Conservation (phyloP, 352 stramenopile species). For the Globisporangium spinosum region DNA sequence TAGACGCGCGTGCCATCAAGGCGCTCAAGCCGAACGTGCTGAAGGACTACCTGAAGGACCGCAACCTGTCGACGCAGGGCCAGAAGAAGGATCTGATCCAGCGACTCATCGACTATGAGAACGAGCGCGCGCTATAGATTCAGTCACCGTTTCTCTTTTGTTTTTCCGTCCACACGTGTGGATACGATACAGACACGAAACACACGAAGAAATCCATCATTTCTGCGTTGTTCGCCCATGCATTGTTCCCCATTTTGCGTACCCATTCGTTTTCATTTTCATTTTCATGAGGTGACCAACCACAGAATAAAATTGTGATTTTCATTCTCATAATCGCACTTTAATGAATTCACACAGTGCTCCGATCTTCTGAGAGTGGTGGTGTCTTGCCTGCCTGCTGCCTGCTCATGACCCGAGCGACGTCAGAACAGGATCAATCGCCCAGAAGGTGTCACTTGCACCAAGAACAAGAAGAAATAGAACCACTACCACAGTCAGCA, state of each 20-base stretch:
- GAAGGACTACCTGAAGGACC: constrained; percentile 89
- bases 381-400: not conserved
- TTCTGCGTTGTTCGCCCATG: not conserved
- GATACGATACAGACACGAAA: not conserved
- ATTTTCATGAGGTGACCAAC: too few species aligned
- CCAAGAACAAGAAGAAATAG: not conserved
- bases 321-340: not conserved
- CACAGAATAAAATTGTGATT: not conserved
- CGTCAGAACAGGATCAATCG: not conserved
- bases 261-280: not conserved
- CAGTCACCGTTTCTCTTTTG: constrained; percentile 3
- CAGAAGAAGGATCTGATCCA: constrained; percentile 89
- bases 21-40: constrained; percentile 81
- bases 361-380: constrained; percentile 2
- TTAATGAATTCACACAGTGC: not conserved
- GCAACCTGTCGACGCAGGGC: constrained; percentile 76
- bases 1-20: constrained; percentile 85
- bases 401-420: not conserved
- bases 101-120: constrained; percentile 86
- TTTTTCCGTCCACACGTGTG: not conserved
- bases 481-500: constrained; percentile 8
- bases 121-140: constrained; percentile 79
- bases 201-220: not conserved
- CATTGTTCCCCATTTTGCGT: not conserved
- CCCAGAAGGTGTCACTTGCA: not conserved